Conservation (phyloP, 176 grass and related monocot genomes). For the Hsuehochloa calcarea region DNA sequence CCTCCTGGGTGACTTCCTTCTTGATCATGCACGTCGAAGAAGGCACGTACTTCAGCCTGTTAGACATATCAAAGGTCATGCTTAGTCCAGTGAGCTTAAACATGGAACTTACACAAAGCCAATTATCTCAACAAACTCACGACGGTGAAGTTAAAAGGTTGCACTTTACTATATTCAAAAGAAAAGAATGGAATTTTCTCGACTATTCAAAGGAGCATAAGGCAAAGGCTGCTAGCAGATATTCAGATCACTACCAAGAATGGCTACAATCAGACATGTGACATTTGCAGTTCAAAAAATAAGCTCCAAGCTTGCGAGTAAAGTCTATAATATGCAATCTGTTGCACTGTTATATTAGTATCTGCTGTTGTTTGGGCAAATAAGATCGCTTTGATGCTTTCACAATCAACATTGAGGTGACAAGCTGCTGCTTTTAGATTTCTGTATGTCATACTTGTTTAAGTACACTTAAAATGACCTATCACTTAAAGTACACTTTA, state of each 20-base stretch:
- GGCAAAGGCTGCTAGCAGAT: neutral
- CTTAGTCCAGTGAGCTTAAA: neutral
- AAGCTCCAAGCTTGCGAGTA: neutral
- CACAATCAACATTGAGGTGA: neutral
- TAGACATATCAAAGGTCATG: neutral
- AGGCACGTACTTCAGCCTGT: slow-evolving; percentile 85
- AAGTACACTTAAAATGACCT: neutral
- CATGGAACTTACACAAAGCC: neutral
- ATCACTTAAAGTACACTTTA: neutral
- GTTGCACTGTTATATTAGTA: neutral
- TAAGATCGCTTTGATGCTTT: neutral
- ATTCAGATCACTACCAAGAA: neutral
- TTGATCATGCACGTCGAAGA: slow-evolving; percentile 94
- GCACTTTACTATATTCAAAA: neutral
- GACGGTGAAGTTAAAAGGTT: neutral
- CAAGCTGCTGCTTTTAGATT: neutral
- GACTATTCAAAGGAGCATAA: neutral
- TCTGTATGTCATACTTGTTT: neutral
- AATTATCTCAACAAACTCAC: neutral
- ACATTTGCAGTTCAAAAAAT: neutral
- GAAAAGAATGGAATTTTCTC: neutral
- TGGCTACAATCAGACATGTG: neutral
- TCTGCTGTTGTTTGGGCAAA: neutral
- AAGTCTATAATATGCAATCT: neutral
- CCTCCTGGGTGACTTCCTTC: slow-evolving; percentile 91